Percentiles rank a stretch among this genome's conserved stretches.
Evolutionary conservation across 345 rosid genomes (phyloP).

Genomic region (Lepidium sativum): DNA sequence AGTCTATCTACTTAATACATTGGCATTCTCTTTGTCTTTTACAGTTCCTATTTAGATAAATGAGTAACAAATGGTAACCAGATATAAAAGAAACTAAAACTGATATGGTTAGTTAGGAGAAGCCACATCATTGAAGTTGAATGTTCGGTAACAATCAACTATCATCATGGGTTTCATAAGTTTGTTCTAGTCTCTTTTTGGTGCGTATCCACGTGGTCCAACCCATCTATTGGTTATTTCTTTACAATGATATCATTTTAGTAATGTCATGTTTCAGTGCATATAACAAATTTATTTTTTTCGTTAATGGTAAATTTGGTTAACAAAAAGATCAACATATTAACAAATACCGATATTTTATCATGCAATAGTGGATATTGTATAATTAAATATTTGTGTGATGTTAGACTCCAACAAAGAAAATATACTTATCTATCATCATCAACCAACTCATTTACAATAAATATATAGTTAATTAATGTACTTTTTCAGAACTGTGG

Average conservation of each 20-base stretch:
- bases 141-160: conserved; percentile 21
- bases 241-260: background rate
- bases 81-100: background rate
- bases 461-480: background rate
- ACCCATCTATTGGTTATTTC: background rate
- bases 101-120: conserved; percentile 7
- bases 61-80: background rate
- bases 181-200: conserved; percentile 10
- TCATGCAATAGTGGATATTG: background rate
- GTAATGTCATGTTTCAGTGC: background rate
- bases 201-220: conserved; percentile 21
- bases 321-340: background rate
- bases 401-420: conserved; percentile 20
- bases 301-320: background rate
- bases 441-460: conserved; percentile 18
- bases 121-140: conserved; percentile 23
- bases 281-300: background rate
- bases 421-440: background rate
- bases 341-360: background rate
- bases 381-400: background rate
- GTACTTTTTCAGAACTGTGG: background rate
- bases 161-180: conserved; percentile 11
- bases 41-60: background rate
- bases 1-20: conserved; percentile 1
- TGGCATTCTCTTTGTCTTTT: conserved; percentile 3